Base-by-base conservation (phyloP, 345 rosid species). In the Mallotus nudiflorus region DNA sequence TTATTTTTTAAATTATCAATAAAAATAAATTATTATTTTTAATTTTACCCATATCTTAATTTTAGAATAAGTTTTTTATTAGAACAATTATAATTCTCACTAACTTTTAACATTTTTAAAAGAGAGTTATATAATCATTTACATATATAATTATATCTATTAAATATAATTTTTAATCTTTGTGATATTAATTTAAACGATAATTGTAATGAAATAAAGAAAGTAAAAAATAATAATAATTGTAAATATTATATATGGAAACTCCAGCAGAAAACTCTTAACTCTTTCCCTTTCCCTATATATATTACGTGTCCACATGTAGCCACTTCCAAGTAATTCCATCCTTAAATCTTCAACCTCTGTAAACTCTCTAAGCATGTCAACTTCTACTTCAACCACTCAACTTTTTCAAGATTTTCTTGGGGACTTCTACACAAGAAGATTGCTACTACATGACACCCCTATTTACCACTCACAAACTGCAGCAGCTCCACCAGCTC, bases 351-450 rank as follows among this genome's bases (percentile, higher is more conserved):
- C 56, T 54, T 9, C n/a, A 53, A 29, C n/a, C 28, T 28, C 28
- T 22, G 0, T 25, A 45, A 9, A 50, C 37, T 13, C 54, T 56
- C 45, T 28, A 55, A 54, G 59, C 48, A 76, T 79, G 81, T 70
- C 85, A 44, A 44, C 76, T 61, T 56, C 71, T 27, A 15, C 73
- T 58, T 62, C 84, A 67, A 60, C 85, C 55, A 61, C 62, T 27
- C 77, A 67, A 60, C 20, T 58, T 25, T 44, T 78, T 59, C 82
- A 75, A 46, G 67, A 66, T 51, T 58, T 81, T 22, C 70, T 75
- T 39, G 81, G 81, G 8, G 76, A 77, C 4, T 73, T 82, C 51
- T 76, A 83, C 83, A 74, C 85, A 1, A 85, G 92, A 84, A 79
- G 85, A 62, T 57, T 82, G 82, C 72, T 87, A 16, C 67, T 73